These are phyloP conservation scores for Spatholobus suberectus DNA, from an alignment of 306 rosid genomes.

Conservation along the genomic window DNA sequence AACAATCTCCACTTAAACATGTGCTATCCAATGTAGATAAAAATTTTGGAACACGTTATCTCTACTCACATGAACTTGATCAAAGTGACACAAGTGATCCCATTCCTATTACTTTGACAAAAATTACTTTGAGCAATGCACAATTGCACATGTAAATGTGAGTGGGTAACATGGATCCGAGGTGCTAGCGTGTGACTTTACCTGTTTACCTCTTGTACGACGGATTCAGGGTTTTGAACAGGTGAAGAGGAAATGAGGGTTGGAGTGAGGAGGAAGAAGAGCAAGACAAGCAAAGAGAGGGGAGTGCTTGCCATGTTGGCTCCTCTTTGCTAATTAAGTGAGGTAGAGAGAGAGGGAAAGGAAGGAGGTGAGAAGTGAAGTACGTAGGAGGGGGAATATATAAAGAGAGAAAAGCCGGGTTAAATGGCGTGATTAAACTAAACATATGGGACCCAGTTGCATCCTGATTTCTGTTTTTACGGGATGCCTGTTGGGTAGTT, in stretches of 20 bases:
- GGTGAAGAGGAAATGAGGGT: slow-evolving; percentile 57
- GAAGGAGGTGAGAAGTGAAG: slow-evolving; percentile 35
- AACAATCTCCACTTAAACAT: neutral
- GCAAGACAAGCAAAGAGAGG: slow-evolving; percentile 45
- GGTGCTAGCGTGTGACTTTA: slow-evolving; percentile 30
- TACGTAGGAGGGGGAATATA: slow-evolving; percentile 44
- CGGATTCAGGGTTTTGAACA: slow-evolving; percentile 64
- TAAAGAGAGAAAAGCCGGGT: slow-evolving; percentile 60
- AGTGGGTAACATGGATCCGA: neutral
- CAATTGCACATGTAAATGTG: neutral
- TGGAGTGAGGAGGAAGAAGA: slow-evolving; percentile 55
- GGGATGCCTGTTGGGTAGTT: slow-evolving; percentile 67
- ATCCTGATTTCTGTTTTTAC: slow-evolving; percentile 68
- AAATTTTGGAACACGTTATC: slow-evolving; percentile 13
- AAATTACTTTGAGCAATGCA: neutral
- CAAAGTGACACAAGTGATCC: too few relatives aligned
- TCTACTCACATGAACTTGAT: too few relatives aligned
- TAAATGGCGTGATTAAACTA: slow-evolving; percentile 64
- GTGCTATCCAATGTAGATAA: neutral
- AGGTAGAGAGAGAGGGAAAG: neutral
- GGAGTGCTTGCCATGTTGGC: slow-evolving; percentile 54
- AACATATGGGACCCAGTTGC: slow-evolving; percentile 62
- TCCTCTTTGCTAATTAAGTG: slow-evolving; percentile 10
- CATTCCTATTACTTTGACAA: neutral
- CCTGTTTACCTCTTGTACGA: slow-evolving; percentile 81